Percentiles rank a stretch among this genome's conserved stretches.
Evolutionary conservation across 2,329 filamentous ascomycete species (phyloP).

Genomic region (Penicillium verrucosum): DNA sequence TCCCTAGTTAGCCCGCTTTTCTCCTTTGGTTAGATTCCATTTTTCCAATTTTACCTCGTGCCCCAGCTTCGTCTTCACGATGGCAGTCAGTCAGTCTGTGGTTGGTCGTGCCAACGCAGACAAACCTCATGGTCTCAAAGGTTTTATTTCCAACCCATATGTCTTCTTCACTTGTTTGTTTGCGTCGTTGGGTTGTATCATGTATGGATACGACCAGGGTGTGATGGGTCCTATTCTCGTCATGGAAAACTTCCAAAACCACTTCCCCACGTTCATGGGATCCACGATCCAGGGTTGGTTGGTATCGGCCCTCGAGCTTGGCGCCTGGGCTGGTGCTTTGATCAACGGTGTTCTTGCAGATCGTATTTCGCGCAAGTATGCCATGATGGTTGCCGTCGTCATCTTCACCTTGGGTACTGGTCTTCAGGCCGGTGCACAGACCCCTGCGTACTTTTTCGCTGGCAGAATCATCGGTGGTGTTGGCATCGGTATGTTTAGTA

Average conservation of each 20-base stretch:
- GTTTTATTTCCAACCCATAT: constrained; percentile 43
- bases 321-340: constrained; percentile 34
- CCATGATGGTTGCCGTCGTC: constrained; percentile 34
- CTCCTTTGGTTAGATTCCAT: not conserved
- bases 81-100: constrained; percentile 36
- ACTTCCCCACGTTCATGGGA: constrained; percentile 32
- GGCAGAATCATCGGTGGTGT: constrained; percentile 30
- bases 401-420: constrained; percentile 34
- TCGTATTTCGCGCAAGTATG: constrained; percentile 31
- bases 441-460: constrained; percentile 28
- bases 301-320: constrained; percentile 35
- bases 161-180: constrained; percentile 40
- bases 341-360: constrained; percentile 32
- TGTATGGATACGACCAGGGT: constrained; percentile 38
- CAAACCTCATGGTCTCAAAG: constrained; percentile 38
- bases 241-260: constrained; percentile 38
- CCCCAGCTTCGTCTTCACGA: constrained; percentile 6
- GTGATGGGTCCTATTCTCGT: constrained; percentile 36
- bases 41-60: not conserved
- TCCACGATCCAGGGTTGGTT: constrained; percentile 35
- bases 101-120: constrained; percentile 39
- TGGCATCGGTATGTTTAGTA: constrained; percentile 31
- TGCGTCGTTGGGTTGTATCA: constrained; percentile 34
- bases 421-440: constrained; percentile 29
- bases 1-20: not conserved